These are phyloP conservation scores for Lycium ferocissimum DNA, from an alignment of 257 asterid species.

Conservation along the genomic window DNA sequence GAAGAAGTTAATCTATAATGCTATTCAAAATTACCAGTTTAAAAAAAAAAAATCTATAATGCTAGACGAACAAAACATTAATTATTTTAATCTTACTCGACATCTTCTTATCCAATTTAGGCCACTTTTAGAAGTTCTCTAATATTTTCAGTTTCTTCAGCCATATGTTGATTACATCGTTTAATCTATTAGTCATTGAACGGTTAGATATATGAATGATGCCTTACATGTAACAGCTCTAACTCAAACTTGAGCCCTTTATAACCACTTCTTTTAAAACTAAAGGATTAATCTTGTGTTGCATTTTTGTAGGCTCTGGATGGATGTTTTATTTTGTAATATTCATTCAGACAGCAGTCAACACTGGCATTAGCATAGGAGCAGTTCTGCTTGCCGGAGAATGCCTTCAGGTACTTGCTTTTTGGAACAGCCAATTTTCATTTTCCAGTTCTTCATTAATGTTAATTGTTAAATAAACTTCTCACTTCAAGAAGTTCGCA, in stretches of 20 bases:
- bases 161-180: background rate
- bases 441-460: background rate
- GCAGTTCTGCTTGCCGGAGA: slow-evolving; percentile 84
- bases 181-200: background rate
- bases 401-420: slow-evolving; percentile 79
- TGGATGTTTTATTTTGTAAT: slow-evolving; percentile 93
- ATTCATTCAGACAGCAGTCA: slow-evolving; percentile 88
- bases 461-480: slow-evolving; percentile 5
- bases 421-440: background rate
- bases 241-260: background rate
- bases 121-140: background rate
- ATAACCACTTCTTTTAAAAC: background rate
- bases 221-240: background rate
- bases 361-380: slow-evolving; percentile 88
- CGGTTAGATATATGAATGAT: background rate
- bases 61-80: background rate
- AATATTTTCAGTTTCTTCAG: background rate
- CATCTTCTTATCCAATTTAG: slow-evolving; percentile 1
- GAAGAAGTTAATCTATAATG: slow-evolving; percentile 9
- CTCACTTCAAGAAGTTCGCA: background rate
- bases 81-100: background rate
- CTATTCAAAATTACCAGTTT: background rate
- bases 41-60: background rate
- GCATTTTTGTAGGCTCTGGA: slow-evolving; percentile 67
- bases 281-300: background rate